These are phyloP conservation scores for Fraxinus paxiana DNA, from an alignment of 305 asterid genomes.

Conservation along the genomic window DNA sequence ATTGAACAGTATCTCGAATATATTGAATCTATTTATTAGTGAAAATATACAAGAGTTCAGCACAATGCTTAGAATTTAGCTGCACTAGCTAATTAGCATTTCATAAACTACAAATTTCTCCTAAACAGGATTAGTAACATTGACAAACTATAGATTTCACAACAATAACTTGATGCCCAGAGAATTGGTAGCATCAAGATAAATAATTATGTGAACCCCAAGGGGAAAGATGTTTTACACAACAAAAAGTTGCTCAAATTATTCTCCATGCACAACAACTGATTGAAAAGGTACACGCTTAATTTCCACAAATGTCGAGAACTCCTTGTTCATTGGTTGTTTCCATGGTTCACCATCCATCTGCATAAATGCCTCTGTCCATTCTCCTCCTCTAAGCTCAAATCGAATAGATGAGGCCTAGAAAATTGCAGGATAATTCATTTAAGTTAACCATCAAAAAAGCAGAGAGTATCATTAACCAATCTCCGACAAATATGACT, in stretches of 20 bases:
- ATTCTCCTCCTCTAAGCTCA: conserved; percentile 91
- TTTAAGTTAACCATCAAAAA: conserved; percentile 3
- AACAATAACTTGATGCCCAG: conserved; percentile 27
- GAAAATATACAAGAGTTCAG: background rate
- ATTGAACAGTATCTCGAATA: background rate
- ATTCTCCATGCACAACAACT: conserved; percentile 57
- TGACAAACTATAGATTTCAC: conserved; percentile 25
- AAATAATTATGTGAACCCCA: conserved; percentile 18
- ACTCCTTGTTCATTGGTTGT: conserved; percentile 72
- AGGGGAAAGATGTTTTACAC: conserved; percentile 2
- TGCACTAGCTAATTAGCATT: background rate
- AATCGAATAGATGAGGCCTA: conserved; percentile 79
- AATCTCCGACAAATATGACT: background rate
- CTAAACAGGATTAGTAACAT: conserved; percentile 32
- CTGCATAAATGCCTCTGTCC: conserved; percentile 83
- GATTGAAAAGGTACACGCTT: conserved; percentile 68
- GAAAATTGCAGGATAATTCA: conserved; percentile 1
- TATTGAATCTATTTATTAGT: background rate
- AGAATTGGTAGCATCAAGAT: conserved; percentile 18
- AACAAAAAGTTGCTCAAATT: conserved; percentile 11
- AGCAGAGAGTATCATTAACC: background rate
- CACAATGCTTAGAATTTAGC: background rate
- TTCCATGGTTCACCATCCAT: conserved; percentile 99
- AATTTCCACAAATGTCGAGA: conserved; percentile 73
- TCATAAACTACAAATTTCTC: conserved; percentile 8